Base-by-base conservation (phyloP, 2,329 filamentous ascomycete species). In the Capronia epimyces region DNA sequence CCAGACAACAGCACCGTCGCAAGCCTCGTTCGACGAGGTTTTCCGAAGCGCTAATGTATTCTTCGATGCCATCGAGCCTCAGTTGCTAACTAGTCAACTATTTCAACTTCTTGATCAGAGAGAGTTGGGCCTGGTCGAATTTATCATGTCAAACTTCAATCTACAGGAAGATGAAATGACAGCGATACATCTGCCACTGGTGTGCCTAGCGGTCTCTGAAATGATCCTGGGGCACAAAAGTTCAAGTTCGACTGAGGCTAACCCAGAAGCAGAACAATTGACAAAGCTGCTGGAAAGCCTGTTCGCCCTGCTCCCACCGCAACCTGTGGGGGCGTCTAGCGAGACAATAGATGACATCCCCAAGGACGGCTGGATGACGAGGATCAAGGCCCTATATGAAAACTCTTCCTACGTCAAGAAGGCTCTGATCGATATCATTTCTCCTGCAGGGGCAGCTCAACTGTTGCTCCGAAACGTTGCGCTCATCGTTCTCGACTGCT, bases 1-100 rank as follows among this genome's bases (percentile, higher is more conserved):
- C 70, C 84, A 89, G 67, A 71, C 74, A 21, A 74, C 73, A 45
- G 81, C 85, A 9, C 69, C 77, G 1, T 77, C 77, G n/a, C 85
- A 84, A 62, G 70, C 78, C 5, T 82, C 91, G 51, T 89, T 93
- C 55, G 77, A 82, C 12, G 93, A 98, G 67, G 89, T 97, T 2
- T 77, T 97, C 59, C 83, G 88, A 60, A 97, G 91, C 65, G 93
- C 91, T 3, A 95, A 87, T 64, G 85, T 93, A 34, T 98, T 98
- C 70, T 98, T 98, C 60, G 93, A 98, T 65, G 91, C 91, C 3
- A 91, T 97, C 32, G 93, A 98, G 69, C 95, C 90, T 62, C 86
- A 87, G 6, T 75, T 97, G 16, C 95, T 98, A 41, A 98, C 94
- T 75, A 83, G 85, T 42, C 88, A 95, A 64, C 76, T 93, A 36